Evolutionary conservation across 225 moss, liverwort and hornwort species (phyloP).

Genomic region (Ulota crispa): DNA sequence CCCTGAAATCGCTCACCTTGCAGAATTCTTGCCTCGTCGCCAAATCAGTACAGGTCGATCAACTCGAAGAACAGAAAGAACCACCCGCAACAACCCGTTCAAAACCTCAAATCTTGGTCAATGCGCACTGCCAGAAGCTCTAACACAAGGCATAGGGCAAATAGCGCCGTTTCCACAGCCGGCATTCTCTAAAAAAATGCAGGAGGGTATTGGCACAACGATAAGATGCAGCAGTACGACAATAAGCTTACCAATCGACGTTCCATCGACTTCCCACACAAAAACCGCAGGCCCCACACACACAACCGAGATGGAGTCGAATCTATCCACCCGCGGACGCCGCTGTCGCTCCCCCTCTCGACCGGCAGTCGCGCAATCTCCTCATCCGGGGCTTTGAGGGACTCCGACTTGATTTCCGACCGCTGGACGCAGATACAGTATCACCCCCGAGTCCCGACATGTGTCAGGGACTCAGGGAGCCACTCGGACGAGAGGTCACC

Average conservation of each 20-base stretch:
- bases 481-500: background rate
- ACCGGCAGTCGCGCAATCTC: background rate
- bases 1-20: constrained; percentile 9
- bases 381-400: background rate
- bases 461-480: background rate
- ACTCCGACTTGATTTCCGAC: background rate
- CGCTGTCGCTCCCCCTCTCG: background rate
- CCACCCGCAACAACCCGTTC: background rate
- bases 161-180: background rate
- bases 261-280: background rate
- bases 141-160: background rate
- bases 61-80: background rate
- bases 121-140: background rate
- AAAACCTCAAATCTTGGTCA: background rate
- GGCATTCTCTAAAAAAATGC: background rate
- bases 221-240: background rate
- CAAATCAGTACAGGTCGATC: background rate
- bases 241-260: constrained; percentile 6
- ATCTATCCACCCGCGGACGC: background rate
- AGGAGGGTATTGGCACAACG: background rate
- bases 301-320: background rate
- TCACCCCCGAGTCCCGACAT: background rate
- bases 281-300: background rate
- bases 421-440: background rate
- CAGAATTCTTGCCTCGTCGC: background rate